Percentiles rank a stretch among this genome's conserved stretches.
phyloP scores from a whole-genome alignment of 352 stramenopile genomes.

The Globisporangium abappressorium region DNA sequence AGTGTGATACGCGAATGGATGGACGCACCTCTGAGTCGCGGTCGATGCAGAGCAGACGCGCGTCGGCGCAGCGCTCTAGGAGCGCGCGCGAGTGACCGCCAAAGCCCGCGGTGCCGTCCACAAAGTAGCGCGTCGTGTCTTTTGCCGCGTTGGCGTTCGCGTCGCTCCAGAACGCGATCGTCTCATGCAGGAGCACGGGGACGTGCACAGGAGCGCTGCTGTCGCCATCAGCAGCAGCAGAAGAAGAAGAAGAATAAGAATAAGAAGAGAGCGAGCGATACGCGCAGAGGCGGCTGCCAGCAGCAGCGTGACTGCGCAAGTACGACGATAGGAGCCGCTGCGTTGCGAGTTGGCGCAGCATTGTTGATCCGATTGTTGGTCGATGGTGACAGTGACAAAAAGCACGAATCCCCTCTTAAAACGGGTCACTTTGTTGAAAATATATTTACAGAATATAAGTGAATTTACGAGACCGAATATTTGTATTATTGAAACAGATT shows the following conservation, averaged over 20 bases:
- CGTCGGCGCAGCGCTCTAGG: constrained; percentile 39
- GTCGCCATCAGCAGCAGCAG: constrained; percentile 16
- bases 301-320: neutral
- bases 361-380: neutral
- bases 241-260: neutral
- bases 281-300: neutral
- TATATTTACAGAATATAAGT: neutral
- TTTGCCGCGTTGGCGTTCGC: constrained; percentile 2
- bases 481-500: neutral
- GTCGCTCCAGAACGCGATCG: constrained; percentile 27
- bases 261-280: neutral
- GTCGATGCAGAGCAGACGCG: constrained; percentile 75
- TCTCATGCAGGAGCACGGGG: constrained; percentile 60
- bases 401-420: neutral
- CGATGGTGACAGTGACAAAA: neutral
- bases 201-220: constrained; percentile 33
- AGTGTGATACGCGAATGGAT: neutral
- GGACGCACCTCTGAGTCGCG: constrained; percentile 57
- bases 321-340: neutral
- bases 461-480: too few species aligned
- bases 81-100: constrained; percentile 66
- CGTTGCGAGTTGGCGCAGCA: constrained; percentile 3
- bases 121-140: constrained; percentile 39
- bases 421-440: neutral
- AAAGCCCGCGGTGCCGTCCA: constrained; percentile 73